Conservation (phyloP, 495 filamentous ascomycete species). For the Bombardia bombarda region DNA sequence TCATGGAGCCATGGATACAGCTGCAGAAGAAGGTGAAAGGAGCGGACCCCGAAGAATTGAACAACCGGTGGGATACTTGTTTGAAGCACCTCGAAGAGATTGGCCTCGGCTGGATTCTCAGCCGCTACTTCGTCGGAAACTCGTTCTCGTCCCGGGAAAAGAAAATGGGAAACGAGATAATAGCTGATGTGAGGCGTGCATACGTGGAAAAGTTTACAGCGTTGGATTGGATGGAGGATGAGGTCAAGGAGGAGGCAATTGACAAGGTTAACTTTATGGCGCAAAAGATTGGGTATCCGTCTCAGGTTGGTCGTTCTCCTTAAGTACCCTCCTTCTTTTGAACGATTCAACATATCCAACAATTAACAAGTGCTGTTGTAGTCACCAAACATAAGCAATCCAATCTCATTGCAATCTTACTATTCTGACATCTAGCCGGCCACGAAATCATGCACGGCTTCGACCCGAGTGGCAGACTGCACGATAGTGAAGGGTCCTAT, state of each 20-base stretch:
- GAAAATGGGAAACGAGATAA: constrained; percentile 58
- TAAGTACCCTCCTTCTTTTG: too few species aligned
- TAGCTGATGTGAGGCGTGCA: constrained; percentile 59
- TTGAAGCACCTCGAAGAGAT: constrained; percentile 40
- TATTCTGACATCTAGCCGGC: too few species aligned
- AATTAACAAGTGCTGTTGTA: too few species aligned
- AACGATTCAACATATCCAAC: too few species aligned
- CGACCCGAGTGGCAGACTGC: constrained; percentile 60
- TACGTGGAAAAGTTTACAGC: constrained; percentile 52
- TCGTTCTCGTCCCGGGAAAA: constrained; percentile 51
- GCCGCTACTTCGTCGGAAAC: constrained; percentile 53
- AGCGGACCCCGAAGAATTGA: constrained; percentile 31
- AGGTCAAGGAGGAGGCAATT: constrained; percentile 52
- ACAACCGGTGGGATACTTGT: constrained; percentile 56
- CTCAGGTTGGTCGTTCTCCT: constrained; percentile 37
- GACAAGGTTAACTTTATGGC: constrained; percentile 64
- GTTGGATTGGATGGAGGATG: constrained; percentile 58
- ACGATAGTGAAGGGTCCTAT: constrained; percentile 58
- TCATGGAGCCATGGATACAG: not conserved
- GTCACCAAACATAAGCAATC: too few species aligned
- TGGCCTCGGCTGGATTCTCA: constrained; percentile 40
- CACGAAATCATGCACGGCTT: constrained; percentile 71
- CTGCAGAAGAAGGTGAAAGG: not conserved
- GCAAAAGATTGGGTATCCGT: constrained; percentile 67
- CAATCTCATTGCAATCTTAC: too few species aligned